A percentile compares a stretch with the other conserved stretches of the same genome.
These are phyloP conservation scores for Trichoderma aggressivum DNA, from an alignment of 2,329 filamentous ascomycete genomes.

Conservation along the genomic window DNA sequence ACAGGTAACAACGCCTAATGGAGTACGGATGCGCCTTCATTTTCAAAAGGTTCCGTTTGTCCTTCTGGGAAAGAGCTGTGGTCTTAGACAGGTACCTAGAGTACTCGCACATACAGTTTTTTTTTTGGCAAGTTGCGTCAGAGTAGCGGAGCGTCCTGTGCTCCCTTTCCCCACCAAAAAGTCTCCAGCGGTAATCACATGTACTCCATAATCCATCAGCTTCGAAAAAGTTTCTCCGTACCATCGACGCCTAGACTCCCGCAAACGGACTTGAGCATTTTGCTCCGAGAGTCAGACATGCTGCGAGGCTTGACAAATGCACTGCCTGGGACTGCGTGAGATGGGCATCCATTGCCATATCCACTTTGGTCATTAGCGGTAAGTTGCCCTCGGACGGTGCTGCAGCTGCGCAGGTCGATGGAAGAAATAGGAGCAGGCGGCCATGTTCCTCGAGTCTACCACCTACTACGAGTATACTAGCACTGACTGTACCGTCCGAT, in stretches of 20 bases:
- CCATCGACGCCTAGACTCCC: background rate
- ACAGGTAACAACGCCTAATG: background rate
- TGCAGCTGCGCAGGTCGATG: background rate
- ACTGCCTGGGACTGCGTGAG: background rate
- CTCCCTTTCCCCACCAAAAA: conserved; percentile 4
- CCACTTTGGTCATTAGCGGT: background rate
- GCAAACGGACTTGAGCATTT: background rate
- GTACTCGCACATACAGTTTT: no score
- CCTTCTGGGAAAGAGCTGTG: background rate
- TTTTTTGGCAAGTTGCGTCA: conserved; percentile 11
- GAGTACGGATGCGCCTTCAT: background rate
- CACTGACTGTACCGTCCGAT: background rate
- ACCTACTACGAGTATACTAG: background rate
- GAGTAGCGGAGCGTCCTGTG: conserved; percentile 9
- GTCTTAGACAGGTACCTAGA: background rate
- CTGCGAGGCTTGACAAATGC: background rate
- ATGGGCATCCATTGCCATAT: background rate
- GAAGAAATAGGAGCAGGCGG: background rate
- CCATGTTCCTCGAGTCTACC: background rate
- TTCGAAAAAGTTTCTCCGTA: conserved; percentile 3
- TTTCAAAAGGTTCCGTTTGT: background rate
- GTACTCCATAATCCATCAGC: conserved; percentile 11
- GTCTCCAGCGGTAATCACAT: conserved; percentile 17
- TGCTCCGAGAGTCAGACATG: background rate
- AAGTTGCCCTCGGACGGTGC: background rate